phyloP scores from a whole-genome alignment of 495 filamentous ascomycete genomes.

The Aspergillus panamensis region DNA sequence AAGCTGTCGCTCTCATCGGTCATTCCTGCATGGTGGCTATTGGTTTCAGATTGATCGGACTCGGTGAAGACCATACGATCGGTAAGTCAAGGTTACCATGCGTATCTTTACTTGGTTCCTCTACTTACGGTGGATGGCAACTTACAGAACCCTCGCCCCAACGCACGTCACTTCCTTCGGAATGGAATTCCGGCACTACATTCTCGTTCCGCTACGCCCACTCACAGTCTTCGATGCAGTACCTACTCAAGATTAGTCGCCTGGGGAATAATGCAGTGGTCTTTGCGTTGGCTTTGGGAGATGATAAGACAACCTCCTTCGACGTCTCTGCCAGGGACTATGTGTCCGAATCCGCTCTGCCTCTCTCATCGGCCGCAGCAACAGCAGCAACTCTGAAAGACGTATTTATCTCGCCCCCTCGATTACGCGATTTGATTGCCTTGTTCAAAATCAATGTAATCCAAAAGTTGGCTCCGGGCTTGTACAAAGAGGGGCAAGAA shows the following conservation, averaged over 20 bases:
- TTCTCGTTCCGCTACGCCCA: conserved; percentile 88
- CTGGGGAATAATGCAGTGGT: conserved; percentile 81
- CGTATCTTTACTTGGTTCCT: background rate
- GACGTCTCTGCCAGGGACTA: conserved; percentile 75
- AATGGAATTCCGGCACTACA: conserved; percentile 71
- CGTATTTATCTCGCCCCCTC: conserved; percentile 67
- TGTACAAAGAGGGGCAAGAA: conserved; percentile 75
- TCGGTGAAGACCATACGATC: conserved; percentile 72
- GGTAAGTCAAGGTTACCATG: conserved; percentile 37
- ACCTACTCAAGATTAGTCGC: conserved; percentile 75
- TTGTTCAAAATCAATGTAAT: conserved; percentile 74
- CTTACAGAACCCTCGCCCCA: conserved; percentile 49
- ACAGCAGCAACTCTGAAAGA: conserved; percentile 51
- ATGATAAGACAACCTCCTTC: conserved; percentile 75
- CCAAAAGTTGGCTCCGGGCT: conserved; percentile 69
- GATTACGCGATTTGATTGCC: conserved; percentile 63
- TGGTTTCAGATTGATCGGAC: conserved; percentile 77
- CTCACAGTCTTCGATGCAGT: conserved; percentile 82
- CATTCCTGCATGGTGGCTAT: conserved; percentile 81
- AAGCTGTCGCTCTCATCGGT: conserved; percentile 78
- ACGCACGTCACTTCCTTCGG: conserved; percentile 57
- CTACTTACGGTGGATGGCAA: background rate
- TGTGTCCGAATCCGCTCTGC: conserved; percentile 60
- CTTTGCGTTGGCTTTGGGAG: conserved; percentile 70
- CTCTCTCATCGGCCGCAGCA: conserved; percentile 41